Percentiles rank a stretch among this genome's conserved stretches.
Evolutionary conservation across 23 red algal species (phyloP).

Genomic region (Porphyridium purpureum): DNA sequence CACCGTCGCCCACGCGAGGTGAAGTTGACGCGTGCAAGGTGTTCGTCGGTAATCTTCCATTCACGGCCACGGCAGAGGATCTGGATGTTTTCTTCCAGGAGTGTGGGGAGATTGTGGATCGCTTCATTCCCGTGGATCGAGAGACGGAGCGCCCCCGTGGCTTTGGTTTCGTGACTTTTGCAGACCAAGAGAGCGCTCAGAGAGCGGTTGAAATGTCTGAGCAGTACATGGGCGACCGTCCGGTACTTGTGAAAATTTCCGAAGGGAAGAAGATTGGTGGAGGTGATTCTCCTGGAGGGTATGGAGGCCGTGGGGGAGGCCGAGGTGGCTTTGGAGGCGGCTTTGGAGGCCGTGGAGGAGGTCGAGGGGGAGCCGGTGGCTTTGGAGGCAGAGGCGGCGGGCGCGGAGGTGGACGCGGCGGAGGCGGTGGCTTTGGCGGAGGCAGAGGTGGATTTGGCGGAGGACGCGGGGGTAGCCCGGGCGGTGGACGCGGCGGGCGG

Average conservation of each 20-base stretch:
- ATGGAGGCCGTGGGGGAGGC: neutral
- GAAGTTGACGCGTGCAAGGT: slow-evolving; percentile 25
- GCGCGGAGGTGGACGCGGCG: too few relatives aligned
- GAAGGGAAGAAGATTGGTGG: neutral
- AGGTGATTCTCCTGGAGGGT: neutral
- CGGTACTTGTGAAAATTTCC: neutral
- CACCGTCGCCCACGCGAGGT: slow-evolving; percentile 5
- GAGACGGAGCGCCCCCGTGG: slow-evolving; percentile 36
- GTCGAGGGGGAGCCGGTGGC: neutral
- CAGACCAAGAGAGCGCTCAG: too few relatives aligned
- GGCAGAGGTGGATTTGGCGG: too few relatives aligned
- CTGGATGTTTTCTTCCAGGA: slow-evolving; percentile 11
- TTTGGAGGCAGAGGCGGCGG: neutral
- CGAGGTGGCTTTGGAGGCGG: neutral
- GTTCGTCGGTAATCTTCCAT: slow-evolving; percentile 66
- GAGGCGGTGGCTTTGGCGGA: too few relatives aligned
- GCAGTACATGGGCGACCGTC: too few relatives aligned
- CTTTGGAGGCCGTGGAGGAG: neutral
- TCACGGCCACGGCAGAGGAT: slow-evolving; percentile 25
- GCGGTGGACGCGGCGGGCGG: too few relatives aligned
- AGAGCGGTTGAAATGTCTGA: too few relatives aligned
- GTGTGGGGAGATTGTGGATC: slow-evolving; percentile 34
- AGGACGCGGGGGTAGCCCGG: too few relatives aligned
- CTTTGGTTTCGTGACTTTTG: too few relatives aligned
- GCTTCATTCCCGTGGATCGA: slow-evolving; percentile 33